Evolutionary conservation across 176 grass and related monocot genomes (phyloP).

Genomic region (Phoenix dactylifera): DNA sequence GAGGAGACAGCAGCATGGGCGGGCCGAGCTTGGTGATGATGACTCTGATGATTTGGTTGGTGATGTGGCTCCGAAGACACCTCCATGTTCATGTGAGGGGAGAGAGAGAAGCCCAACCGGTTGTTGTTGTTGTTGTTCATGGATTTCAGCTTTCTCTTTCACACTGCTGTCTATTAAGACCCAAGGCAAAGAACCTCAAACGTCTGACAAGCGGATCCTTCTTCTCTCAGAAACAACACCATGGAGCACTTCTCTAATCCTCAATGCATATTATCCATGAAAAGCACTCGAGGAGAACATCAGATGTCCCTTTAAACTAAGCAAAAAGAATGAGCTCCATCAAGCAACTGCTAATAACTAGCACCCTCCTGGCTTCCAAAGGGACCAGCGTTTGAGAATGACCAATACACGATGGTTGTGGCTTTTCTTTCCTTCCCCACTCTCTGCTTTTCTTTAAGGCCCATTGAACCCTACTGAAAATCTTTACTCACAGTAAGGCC

Average conservation of each 20-base stretch:
- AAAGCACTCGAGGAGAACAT: slow-evolving; percentile 7
- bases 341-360: slow-evolving; percentile 1
- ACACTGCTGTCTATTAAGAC: background rate
- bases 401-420: slow-evolving; percentile 3
- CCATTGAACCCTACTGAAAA: slow-evolving; percentile 23
- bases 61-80: slow-evolving; percentile 29
- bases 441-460: slow-evolving; percentile 10
- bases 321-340: slow-evolving; percentile 27
- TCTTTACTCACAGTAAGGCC: slow-evolving; percentile 5
- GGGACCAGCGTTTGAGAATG: slow-evolving; percentile 51
- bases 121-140: slow-evolving; percentile 51
- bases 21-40: slow-evolving; percentile 22
- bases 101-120: slow-evolving; percentile 93
- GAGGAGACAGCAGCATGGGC: slow-evolving; percentile 12
- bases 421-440: slow-evolving; percentile 9
- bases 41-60: slow-evolving; percentile 11
- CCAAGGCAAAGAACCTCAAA: slow-evolving; percentile 41
- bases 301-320: slow-evolving; percentile 19
- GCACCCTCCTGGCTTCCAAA: slow-evolving; percentile 14
- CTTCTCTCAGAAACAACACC: too few species aligned
- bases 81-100: slow-evolving; percentile 50
- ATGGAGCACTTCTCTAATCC: too few species aligned
- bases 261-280: background rate
- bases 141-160: slow-evolving; percentile 14
- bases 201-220: slow-evolving; percentile 9